Percentiles rank a stretch among this genome's conserved stretches.
Evolutionary conservation across 2,329 filamentous ascomycete species (phyloP).

Genomic region (Colletotrichum salicis): DNA sequence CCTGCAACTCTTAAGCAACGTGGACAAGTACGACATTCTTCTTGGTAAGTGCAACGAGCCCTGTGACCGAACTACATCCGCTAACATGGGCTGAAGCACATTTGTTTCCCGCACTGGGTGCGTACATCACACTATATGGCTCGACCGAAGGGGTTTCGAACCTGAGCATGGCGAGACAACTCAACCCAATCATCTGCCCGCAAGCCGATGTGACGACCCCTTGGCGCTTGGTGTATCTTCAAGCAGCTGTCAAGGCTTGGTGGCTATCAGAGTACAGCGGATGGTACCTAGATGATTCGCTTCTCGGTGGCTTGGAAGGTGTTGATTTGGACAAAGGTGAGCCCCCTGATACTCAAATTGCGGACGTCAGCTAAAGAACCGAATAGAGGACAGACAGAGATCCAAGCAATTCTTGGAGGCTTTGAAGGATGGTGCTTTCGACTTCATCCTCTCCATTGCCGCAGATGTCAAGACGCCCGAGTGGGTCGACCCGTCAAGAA

Average conservation of each 20-base stretch:
- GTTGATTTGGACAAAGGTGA: conserved; percentile 71
- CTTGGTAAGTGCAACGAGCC: conserved; percentile 52
- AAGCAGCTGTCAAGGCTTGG: conserved; percentile 81
- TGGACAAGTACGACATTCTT: conserved; percentile 80
- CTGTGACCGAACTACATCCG: background rate
- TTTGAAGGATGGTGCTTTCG: conserved; percentile 88
- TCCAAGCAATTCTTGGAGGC: conserved; percentile 79
- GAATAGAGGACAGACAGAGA: conserved; percentile 73
- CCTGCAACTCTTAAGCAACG: conserved; percentile 72
- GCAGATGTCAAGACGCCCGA: conserved; percentile 82
- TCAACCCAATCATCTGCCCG: conserved; percentile 76
- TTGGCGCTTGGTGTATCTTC: conserved; percentile 80
- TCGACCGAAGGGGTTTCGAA: conserved; percentile 78
- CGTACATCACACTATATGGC: conserved; percentile 81
- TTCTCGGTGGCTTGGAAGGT: conserved; percentile 46
- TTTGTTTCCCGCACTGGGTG: conserved; percentile 81
- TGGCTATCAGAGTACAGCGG: conserved; percentile 96
- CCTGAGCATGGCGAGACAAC: conserved; percentile 73
- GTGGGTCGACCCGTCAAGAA: conserved; percentile 89
- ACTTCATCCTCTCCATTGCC: conserved; percentile 88
- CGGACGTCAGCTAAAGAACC: conserved; percentile 40
- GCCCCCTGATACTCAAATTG: conserved; percentile 22
- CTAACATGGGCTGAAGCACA: conserved; percentile 67
- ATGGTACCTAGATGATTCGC: conserved; percentile 80
- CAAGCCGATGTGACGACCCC: conserved; percentile 69